Evolutionary conservation across 2,329 filamentous ascomycete species (phyloP).

Genomic region (Emergomyces pasteurianus): DNA sequence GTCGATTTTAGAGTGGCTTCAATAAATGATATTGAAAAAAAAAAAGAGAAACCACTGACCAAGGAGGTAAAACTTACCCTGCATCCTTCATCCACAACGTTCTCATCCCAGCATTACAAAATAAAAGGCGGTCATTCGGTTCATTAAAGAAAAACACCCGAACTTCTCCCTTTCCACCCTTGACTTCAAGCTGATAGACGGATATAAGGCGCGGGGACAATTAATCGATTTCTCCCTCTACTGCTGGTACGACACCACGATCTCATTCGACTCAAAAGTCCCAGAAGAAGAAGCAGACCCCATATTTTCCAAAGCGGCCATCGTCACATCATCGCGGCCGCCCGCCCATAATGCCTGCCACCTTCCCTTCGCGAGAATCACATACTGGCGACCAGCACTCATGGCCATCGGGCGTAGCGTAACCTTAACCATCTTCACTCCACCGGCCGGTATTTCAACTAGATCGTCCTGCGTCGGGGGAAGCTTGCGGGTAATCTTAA

Average conservation of each 20-base stretch:
- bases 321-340: constrained; percentile 14
- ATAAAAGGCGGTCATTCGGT: background rate
- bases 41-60: no score
- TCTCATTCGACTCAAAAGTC: constrained; percentile 17
- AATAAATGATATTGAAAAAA: no score
- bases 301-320: constrained; percentile 14
- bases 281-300: constrained; percentile 12
- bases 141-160: background rate
- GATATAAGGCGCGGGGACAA: background rate
- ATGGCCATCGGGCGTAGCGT: constrained; percentile 18
- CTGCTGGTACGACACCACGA: constrained; percentile 2
- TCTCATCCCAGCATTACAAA: background rate
- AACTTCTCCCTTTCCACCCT: background rate
- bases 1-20: no score
- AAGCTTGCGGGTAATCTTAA: constrained; percentile 24
- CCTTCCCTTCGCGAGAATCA: constrained; percentile 20
- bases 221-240: background rate
- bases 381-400: constrained; percentile 21
- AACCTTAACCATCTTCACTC: constrained; percentile 14
- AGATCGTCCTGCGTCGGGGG: constrained; percentile 21
- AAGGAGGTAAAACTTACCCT: background rate
- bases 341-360: constrained; percentile 27
- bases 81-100: background rate
- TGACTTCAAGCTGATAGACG: background rate
- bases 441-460: constrained; percentile 19